phyloP scores from a whole-genome alignment of 2,329 filamentous ascomycete species.

The Neocatenulostroma microsporum region DNA sequence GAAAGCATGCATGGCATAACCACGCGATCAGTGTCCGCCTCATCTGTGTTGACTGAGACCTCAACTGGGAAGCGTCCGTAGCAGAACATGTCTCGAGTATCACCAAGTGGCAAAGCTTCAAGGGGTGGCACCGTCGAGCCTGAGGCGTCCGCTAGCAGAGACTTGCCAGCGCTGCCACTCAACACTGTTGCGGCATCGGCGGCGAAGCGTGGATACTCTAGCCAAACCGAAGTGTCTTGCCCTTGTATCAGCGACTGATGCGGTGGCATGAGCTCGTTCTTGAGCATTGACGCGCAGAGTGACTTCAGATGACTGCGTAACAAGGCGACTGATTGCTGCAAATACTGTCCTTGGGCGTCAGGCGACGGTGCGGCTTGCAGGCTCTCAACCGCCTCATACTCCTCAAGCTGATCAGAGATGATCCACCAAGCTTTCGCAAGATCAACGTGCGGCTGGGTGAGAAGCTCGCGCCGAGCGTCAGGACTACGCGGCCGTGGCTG shows the following conservation, averaged over 20 bases:
- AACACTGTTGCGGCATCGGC: slow-evolving; percentile 65
- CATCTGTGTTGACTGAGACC: slow-evolving; percentile 65
- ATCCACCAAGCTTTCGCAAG: slow-evolving; percentile 83
- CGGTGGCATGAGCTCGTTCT: slow-evolving; percentile 64
- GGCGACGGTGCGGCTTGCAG: slow-evolving; percentile 7
- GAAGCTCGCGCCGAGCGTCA: slow-evolving; percentile 42
- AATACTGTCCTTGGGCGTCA: slow-evolving; percentile 5
- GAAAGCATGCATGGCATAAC: slow-evolving; percentile 68
- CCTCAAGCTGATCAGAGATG: slow-evolving; percentile 34
- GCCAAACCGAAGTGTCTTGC: slow-evolving; percentile 74
- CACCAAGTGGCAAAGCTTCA: slow-evolving; percentile 67
- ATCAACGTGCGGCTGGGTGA: slow-evolving; percentile 74
- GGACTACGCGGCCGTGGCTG: slow-evolving; percentile 39
- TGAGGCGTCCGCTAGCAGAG: slow-evolving; percentile 12
- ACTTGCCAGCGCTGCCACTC: slow-evolving; percentile 44
- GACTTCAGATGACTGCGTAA: slow-evolving; percentile 51
- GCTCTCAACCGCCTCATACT: slow-evolving; percentile 12
- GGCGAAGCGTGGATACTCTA: slow-evolving; percentile 66
- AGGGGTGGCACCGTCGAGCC: slow-evolving; percentile 39
- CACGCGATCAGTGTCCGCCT: slow-evolving; percentile 59
- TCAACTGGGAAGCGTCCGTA: slow-evolving; percentile 72
- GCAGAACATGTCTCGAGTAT: slow-evolving; percentile 64
- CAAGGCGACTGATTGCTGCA: slow-evolving; percentile 9
- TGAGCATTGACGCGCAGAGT: slow-evolving; percentile 71
- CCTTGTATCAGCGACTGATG: slow-evolving; percentile 61